These are phyloP conservation scores for Rhodotorula mucilaginosa DNA, from an alignment of 1,284 basidiomycete species.

Conservation along the genomic window DNA sequence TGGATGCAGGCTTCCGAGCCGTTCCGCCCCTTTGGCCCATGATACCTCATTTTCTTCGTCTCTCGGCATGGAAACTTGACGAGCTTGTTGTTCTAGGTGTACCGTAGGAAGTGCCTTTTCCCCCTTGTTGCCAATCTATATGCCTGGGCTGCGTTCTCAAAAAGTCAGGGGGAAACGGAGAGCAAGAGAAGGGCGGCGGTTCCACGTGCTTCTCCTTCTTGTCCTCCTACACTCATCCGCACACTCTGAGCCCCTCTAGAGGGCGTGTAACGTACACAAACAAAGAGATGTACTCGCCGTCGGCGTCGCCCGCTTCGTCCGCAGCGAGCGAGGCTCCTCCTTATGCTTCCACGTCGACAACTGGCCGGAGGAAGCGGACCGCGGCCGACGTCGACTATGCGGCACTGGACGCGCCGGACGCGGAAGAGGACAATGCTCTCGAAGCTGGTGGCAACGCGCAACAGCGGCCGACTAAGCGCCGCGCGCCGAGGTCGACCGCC, in stretches of 20 bases:
- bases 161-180: too few relatives aligned
- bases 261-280: neutral
- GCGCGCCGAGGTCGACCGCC: slow-evolving; percentile 3
- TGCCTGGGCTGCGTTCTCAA: neutral
- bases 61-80: neutral
- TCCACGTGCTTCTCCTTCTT: too few relatives aligned
- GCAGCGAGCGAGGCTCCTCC: neutral
- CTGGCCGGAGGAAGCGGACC: neutral
- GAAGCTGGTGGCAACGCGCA: neutral
- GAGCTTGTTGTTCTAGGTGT: neutral
- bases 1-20: slow-evolving; percentile 3
- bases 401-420: neutral
- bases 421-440: neutral
- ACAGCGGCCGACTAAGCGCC: neutral
- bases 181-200: too few relatives aligned
- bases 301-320: neutral
- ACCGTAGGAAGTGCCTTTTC: neutral
- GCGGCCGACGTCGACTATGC: neutral
- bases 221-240: too few relatives aligned
- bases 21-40: neutral
- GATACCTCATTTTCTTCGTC: neutral
- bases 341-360: neutral
- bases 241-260: too few relatives aligned
- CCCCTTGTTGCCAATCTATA: neutral
- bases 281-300: neutral